A percentile compares a stretch with the other conserved stretches of the same genome.
phyloP scores from a whole-genome alignment of 306 rosid species.

The Lablab purpureus region DNA sequence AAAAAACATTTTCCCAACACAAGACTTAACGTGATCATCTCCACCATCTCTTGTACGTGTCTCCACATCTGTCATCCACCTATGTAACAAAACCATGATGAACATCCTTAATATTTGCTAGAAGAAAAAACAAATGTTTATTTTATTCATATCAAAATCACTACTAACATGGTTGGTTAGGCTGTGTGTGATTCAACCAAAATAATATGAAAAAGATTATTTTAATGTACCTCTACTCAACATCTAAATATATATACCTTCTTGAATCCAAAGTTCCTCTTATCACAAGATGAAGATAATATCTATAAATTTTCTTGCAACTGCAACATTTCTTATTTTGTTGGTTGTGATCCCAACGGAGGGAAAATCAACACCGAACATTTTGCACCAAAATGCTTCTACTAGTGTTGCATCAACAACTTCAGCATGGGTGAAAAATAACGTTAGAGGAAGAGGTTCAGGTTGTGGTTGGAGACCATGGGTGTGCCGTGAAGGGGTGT shows the following conservation, averaged over 20 bases:
- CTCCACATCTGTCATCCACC: too few relatives aligned
- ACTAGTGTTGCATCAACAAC: conserved; percentile 48
- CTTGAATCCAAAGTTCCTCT: background rate
- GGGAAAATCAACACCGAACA: conserved; percentile 10
- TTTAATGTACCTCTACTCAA: background rate
- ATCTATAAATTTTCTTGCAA: conserved; percentile 7
- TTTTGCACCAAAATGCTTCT: conserved; percentile 23
- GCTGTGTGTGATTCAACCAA: too few relatives aligned
- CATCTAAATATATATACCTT: background rate
- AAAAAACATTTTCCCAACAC: background rate
- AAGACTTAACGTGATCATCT: conserved; percentile 3
- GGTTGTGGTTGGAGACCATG: conserved; percentile 57
- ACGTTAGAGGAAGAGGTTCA: conserved; percentile 7
- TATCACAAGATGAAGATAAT: background rate
- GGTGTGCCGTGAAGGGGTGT: conserved; percentile 50
- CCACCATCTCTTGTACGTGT: too few relatives aligned
- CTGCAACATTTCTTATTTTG: conserved; percentile 27
- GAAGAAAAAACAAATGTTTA: background rate
- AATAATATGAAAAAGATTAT: background rate
- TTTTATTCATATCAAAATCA: background rate
- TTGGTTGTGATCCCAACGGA: conserved; percentile 32
- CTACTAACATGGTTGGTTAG: background rate
- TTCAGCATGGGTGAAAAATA: conserved; percentile 59
- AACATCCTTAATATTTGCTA: background rate
- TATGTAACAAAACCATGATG: too few relatives aligned